Conservation (phyloP, 2,329 filamentous ascomycete genomes). For the Fusarium stilboides region DNA sequence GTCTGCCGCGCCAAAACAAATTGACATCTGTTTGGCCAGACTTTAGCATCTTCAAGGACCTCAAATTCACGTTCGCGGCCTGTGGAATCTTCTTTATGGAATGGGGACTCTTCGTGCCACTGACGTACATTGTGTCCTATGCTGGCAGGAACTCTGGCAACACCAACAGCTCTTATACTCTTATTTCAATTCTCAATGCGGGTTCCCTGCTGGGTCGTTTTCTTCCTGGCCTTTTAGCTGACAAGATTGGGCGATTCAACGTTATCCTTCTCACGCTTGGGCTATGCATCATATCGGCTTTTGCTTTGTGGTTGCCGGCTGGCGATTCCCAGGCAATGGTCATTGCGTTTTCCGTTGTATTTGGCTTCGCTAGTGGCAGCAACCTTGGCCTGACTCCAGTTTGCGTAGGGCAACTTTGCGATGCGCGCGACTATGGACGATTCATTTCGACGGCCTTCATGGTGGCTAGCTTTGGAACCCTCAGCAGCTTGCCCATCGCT, state of each 20-base stretch:
- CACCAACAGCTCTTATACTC: slow-evolving; percentile 68
- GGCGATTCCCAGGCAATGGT: slow-evolving; percentile 69
- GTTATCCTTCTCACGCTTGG: slow-evolving; percentile 79
- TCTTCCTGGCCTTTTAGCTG: slow-evolving; percentile 82
- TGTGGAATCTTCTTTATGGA: slow-evolving; percentile 78
- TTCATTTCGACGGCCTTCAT: slow-evolving; percentile 85
- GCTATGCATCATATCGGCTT: slow-evolving; percentile 67
- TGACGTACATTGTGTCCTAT: slow-evolving; percentile 84
- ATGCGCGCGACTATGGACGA: slow-evolving; percentile 80
- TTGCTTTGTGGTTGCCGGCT: slow-evolving; percentile 80
- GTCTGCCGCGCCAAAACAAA: slow-evolving; percentile 64
- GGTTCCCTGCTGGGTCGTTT: slow-evolving; percentile 83
- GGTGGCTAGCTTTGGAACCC: slow-evolving; percentile 79
- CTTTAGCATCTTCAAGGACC: slow-evolving; percentile 72
- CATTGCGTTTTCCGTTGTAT: slow-evolving; percentile 78
- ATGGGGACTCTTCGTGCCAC: slow-evolving; percentile 79
- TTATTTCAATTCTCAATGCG: slow-evolving; percentile 86
- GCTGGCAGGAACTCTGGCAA: slow-evolving; percentile 61
- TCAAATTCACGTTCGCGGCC: slow-evolving; percentile 72
- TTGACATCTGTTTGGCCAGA: slow-evolving; percentile 67
- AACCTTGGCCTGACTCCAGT: slow-evolving; percentile 85
- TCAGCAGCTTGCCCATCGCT: slow-evolving; percentile 63
- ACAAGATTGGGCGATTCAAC: slow-evolving; percentile 85
- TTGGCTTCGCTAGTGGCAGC: slow-evolving; percentile 84
- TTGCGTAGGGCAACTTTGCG: slow-evolving; percentile 85